A percentile compares a stretch with the other conserved stretches of the same genome.
Conservation (phyloP, 148 eudicot genomes). For the Polygonum aviculare region DNA sequence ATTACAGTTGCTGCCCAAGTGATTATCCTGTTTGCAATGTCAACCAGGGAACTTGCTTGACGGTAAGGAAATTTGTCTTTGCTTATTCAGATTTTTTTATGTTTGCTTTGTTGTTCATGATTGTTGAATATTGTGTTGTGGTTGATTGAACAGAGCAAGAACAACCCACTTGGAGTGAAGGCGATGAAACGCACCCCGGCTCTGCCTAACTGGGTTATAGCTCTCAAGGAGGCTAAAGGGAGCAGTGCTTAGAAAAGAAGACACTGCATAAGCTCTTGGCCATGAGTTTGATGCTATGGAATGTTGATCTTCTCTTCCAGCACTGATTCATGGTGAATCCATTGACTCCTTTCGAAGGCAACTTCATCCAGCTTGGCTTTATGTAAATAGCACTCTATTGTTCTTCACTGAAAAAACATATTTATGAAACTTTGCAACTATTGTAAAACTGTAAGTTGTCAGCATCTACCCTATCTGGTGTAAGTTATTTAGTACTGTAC, state of each 20-base stretch:
- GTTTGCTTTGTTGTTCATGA: background rate
- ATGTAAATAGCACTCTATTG: constrained; percentile 1
- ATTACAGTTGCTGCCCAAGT: constrained; percentile 21
- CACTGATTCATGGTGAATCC: constrained; percentile 3
- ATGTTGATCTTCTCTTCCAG: background rate
- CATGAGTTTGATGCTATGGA: background rate
- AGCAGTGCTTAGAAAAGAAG: background rate
- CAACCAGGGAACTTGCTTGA: constrained; percentile 18
- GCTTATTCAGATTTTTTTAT: background rate
- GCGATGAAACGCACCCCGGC: constrained; percentile 11
- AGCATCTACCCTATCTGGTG: constrained; percentile 1
- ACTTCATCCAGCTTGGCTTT: constrained; percentile 3
- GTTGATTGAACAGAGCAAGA: constrained; percentile 10
- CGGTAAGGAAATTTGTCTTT: constrained; percentile 10
- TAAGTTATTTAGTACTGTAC: background rate
- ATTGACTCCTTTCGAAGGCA: background rate
- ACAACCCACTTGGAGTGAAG: constrained; percentile 11
- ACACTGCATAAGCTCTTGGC: background rate
- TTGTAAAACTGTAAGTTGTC: constrained; percentile 2
- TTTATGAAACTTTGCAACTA: background rate
- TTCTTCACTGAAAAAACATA: background rate
- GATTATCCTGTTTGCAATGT: constrained; percentile 23
- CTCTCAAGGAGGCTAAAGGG: background rate
- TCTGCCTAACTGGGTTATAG: constrained; percentile 1
- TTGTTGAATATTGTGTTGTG: background rate